Conservation (phyloP, 164 flowering plant genomes). For the Umbellularia californica region DNA sequence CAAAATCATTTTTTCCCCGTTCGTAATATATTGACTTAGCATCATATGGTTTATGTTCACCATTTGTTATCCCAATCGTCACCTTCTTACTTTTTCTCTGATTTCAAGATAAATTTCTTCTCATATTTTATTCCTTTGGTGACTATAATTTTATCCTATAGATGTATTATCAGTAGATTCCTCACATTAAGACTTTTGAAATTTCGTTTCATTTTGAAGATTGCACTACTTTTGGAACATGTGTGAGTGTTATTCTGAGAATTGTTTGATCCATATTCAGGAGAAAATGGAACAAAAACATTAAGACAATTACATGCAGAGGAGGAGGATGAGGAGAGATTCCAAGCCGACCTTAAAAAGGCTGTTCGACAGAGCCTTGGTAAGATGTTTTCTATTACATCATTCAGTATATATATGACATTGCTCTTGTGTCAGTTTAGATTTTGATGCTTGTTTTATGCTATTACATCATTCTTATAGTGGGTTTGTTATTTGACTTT, state of each 20-base stretch:
- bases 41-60: not conserved
- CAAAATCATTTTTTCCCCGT: no score
- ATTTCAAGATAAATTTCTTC: not conserved
- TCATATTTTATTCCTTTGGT: not conserved
- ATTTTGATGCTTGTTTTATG: no score
- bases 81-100: not conserved
- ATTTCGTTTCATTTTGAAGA: not conserved
- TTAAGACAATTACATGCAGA: slow-evolving; percentile 60
- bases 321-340: slow-evolving; percentile 90
- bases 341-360: slow-evolving; percentile 84
- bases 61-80: not conserved
- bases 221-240: not conserved
- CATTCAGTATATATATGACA: not conserved
- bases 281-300: slow-evolving; percentile 48
- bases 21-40: not conserved
- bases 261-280: slow-evolving; percentile 8
- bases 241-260: not conserved
- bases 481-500: not conserved
- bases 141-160: not conserved
- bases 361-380: slow-evolving; percentile 96
- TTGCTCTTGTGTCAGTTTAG: no score
- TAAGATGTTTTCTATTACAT: slow-evolving; percentile 15
- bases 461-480: not conserved
- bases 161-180: not conserved
- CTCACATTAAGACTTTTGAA: not conserved